Base-by-base conservation (phyloP, 2,329 filamentous ascomycete species). In the Colletotrichum sp. region DNA sequence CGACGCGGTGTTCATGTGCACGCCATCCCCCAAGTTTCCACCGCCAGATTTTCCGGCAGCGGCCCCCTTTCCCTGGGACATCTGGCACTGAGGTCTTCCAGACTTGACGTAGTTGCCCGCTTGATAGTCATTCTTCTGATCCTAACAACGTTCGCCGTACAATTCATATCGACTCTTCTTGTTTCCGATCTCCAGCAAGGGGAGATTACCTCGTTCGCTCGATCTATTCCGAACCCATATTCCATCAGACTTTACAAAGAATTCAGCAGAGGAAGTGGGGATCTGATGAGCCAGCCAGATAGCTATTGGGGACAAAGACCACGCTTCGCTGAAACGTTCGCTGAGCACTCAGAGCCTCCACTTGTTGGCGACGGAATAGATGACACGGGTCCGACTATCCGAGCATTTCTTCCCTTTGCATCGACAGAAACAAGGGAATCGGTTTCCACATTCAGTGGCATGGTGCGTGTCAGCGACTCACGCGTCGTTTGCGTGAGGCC, bases 131-230 rank as follows among this genome's bases (percentile, higher is more conserved):
- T 63, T 10, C 26, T 63, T 13, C 65, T 73, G 15, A 36, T 68
- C 7, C 8, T 68, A 1, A 55, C n/a, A n/a, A 73, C 71, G 0
- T 24, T 73, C 18, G 34, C 58, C 2, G 16, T 38, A 3, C 71
- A 73, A n/a, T 64, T 73, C 13, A 55, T 43, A 4, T 73, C 71
- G 4, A 73, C 71, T 3, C 55, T 73, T 0, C 65, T 73, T 4
- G 24, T 73, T 2, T 61, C 64, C 1, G 71, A 73, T 18, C 71
- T 73, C 4, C 28, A 69, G 16, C 36, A 32, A 24, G 24, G 4
- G n/a, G 32, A 34, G 12, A 21, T 70, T 13, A 21, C 32, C n/a
- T 36, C 71, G 6, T 34, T 73, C 36, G 7, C 65, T 7, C 28
- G 55, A 1, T 15, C 26, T 0, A 18, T 34, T 12, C 28, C 18